phyloP scores from a whole-genome alignment of 78 protist species.

The Chrysochromulina tobinii region DNA sequence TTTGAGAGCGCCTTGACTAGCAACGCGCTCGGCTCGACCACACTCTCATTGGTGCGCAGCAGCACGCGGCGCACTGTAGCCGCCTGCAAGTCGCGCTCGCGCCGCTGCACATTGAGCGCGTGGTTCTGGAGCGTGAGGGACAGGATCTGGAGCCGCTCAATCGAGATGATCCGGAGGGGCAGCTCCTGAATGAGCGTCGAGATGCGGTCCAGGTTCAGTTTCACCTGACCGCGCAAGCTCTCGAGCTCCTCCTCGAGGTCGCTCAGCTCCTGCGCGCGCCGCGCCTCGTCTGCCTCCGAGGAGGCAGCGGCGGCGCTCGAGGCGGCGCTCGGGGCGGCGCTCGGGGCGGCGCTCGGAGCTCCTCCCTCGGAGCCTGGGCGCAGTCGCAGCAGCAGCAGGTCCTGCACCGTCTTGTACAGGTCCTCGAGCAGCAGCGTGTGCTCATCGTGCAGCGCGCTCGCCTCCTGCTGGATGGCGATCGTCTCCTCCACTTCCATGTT shows the following conservation, averaged over 20 bases:
- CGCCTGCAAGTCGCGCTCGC: neutral
- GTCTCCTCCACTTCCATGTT: neutral
- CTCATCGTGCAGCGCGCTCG: neutral
- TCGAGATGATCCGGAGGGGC: neutral
- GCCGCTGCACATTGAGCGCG: neutral
- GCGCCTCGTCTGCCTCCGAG: neutral
- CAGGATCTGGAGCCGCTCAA: neutral
- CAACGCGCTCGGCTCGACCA: too few species aligned
- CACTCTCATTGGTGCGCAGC: too few species aligned
- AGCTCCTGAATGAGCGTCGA: neutral
- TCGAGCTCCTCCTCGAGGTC: neutral
- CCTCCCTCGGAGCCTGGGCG: too few species aligned
- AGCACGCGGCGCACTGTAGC: neutral
- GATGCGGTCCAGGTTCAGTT: neutral
- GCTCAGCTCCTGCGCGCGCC: neutral
- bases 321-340: neutral
- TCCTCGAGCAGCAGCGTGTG: neutral
- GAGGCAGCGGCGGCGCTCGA: neutral
- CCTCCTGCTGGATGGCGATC: neutral
- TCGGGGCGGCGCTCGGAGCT: neutral
- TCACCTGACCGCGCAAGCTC: neutral
- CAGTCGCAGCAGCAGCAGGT: too few species aligned
- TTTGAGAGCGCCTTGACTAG: too few species aligned
- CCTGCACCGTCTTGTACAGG: neutral
- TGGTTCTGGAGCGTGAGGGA: neutral